Percentiles rank a stretch among this genome's conserved stretches.
phyloP scores from a whole-genome alignment of 345 rosid species.

The Citrus medica region DNA sequence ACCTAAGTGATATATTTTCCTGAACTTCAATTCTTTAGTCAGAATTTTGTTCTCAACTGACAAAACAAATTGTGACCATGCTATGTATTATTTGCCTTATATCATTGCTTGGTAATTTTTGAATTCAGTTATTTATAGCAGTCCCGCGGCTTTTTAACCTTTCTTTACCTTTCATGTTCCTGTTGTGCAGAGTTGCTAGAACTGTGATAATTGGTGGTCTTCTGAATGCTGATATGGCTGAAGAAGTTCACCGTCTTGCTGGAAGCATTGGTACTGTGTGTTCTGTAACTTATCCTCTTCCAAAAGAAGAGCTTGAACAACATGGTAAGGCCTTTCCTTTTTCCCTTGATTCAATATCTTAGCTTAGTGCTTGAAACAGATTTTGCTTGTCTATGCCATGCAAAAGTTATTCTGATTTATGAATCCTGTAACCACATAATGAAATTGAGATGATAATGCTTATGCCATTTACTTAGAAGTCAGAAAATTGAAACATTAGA shows the following conservation, averaged over 20 bases:
- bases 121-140: not conserved
- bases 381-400: not conserved
- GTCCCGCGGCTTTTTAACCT: not conserved
- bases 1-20: not conserved
- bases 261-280: conserved; percentile 70
- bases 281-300: conserved; percentile 80
- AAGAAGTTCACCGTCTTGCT: conserved; percentile 60
- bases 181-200: conserved; percentile 74
- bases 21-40: not conserved
- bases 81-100: not conserved
- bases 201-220: conserved; percentile 90
- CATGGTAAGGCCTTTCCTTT: conserved; percentile 47
- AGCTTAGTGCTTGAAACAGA: not conserved
- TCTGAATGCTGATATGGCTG: conserved; percentile 62
- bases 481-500: not conserved
- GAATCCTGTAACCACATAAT: not conserved
- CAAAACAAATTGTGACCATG: not conserved
- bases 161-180: conserved; percentile 3
- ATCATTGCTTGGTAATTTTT: not conserved
- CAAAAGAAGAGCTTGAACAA: conserved; percentile 59
- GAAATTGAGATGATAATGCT: not conserved
- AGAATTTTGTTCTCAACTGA: not conserved
- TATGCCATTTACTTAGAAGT: not conserved
- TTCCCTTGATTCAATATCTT: not conserved
- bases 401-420: not conserved